phyloP scores from a whole-genome alignment of 2,329 filamentous ascomycete genomes.

The Aspergillus sojae region DNA sequence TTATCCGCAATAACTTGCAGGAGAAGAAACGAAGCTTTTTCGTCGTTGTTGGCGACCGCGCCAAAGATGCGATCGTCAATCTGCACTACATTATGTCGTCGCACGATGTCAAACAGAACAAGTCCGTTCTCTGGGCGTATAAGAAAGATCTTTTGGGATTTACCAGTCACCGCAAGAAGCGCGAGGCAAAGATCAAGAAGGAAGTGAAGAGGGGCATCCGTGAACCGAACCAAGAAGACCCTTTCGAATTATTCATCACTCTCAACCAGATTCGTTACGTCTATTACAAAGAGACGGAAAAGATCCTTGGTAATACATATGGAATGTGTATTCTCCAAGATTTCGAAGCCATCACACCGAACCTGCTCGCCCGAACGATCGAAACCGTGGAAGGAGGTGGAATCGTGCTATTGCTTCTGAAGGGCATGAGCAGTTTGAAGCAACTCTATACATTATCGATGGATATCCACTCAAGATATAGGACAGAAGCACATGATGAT shows the following conservation, averaged over 20 bases:
- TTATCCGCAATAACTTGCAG: conserved; percentile 86
- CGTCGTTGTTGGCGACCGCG: conserved; percentile 88
- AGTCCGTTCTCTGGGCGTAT: conserved; percentile 97
- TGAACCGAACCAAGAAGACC: conserved; percentile 88
- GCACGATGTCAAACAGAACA: conserved; percentile 90
- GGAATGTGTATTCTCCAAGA: conserved; percentile 98
- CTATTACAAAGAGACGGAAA: conserved; percentile 99
- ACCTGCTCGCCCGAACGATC: conserved; percentile 88
- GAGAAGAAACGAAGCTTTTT: conserved; percentile 99
- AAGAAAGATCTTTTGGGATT: conserved; percentile 97
- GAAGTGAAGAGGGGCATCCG: conserved; percentile 94
- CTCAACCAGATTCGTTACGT: conserved; percentile 97
- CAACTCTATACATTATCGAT: conserved; percentile 96
- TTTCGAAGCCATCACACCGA: conserved; percentile 97
- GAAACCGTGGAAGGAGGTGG: conserved; percentile 98
- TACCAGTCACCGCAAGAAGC: conserved; percentile 95
- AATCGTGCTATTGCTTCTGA: conserved; percentile 83
- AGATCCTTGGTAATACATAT: conserved; percentile 96
- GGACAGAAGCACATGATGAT: conserved; percentile 93
- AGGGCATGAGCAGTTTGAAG: conserved; percentile 95
- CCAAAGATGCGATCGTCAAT: conserved; percentile 96
- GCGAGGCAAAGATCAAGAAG: conserved; percentile 97
- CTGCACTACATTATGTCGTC: conserved; percentile 91
- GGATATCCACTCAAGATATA: conserved; percentile 95
- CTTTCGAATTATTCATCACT: conserved; percentile 96